These are phyloP conservation scores for Schizothecium vesticola DNA, from an alignment of 495 filamentous ascomycete species.

Conservation along the genomic window DNA sequence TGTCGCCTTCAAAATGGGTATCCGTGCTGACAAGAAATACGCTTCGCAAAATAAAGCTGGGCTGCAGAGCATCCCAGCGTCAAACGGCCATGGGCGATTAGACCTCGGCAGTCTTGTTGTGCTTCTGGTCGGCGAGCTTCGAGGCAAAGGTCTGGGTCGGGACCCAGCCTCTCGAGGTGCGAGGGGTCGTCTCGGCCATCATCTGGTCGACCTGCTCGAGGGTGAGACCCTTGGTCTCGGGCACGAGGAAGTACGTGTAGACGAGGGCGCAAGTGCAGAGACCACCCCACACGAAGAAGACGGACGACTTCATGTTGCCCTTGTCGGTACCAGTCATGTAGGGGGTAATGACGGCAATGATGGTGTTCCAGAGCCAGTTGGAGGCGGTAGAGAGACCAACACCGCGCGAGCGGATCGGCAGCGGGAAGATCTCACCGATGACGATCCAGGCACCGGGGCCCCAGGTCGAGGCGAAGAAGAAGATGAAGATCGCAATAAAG, in stretches of 20 bases:
- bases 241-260: constrained; percentile 75
- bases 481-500: constrained; percentile 80
- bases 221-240: constrained; percentile 81
- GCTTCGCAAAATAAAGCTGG: neutral
- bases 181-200: constrained; percentile 77
- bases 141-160: constrained; percentile 64
- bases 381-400: constrained; percentile 75
- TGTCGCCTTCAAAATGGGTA: neutral
- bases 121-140: constrained; percentile 6
- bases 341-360: constrained; percentile 69
- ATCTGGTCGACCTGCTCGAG: constrained; percentile 88
- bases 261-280: constrained; percentile 61
- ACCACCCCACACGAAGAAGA: constrained; percentile 76
- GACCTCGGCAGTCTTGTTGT: constrained; percentile 9
- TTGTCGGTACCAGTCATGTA: constrained; percentile 63
- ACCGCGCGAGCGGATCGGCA: constrained; percentile 75
- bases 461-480: constrained; percentile 77
- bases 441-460: constrained; percentile 78
- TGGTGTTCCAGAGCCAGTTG: constrained; percentile 87
- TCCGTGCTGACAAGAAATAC: neutral
- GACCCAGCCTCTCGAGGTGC: constrained; percentile 64
- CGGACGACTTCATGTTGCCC: constrained; percentile 63
- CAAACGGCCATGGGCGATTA: neutral
- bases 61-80: too few species aligned
- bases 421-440: constrained; percentile 82